Evolutionary conservation across 768 basidiomycete species (phyloP).

Genomic region (Kwoniella bestiolae): DNA sequence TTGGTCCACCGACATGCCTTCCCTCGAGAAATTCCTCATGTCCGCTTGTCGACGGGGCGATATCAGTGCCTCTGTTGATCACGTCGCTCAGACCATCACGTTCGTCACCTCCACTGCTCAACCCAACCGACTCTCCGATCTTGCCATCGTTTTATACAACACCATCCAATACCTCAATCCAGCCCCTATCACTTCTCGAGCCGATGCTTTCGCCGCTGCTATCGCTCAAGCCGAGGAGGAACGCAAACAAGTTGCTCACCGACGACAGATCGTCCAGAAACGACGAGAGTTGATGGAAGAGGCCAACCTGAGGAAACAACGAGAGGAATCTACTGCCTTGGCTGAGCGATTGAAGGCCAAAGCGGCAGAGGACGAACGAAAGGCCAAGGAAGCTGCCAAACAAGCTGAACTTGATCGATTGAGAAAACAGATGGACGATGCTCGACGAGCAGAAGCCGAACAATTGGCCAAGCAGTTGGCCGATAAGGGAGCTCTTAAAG

Average conservation of each 20-base stretch:
- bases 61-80: slow-evolving; percentile 83
- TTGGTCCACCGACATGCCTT: slow-evolving; percentile 65
- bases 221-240: slow-evolving; percentile 56
- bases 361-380: slow-evolving; percentile 68
- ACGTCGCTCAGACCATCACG: slow-evolving; percentile 78
- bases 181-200: slow-evolving; percentile 62
- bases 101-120: slow-evolving; percentile 64
- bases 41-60: slow-evolving; percentile 85
- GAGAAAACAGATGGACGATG: slow-evolving; percentile 67
- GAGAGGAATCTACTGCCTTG: slow-evolving; percentile 78
- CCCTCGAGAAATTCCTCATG: slow-evolving; percentile 88
- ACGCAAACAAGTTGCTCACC: slow-evolving; percentile 62
- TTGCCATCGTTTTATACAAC: slow-evolving; percentile 74
- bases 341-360: slow-evolving; percentile 69
- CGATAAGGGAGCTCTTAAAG: slow-evolving; percentile 71
- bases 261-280: slow-evolving; percentile 81
- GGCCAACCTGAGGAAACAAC: slow-evolving; percentile 80
- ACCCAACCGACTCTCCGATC: slow-evolving; percentile 68
- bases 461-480: slow-evolving; percentile 83
- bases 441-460: slow-evolving; percentile 78
- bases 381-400: slow-evolving; percentile 68
- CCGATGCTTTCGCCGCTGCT: slow-evolving; percentile 62
- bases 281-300: slow-evolving; percentile 82
- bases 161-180: slow-evolving; percentile 63
- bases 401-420: slow-evolving; percentile 63